Evolutionary conservation across 2,329 filamentous ascomycete genomes (phyloP), one percentile per base, ranked within the genome.

Genomic region (Colletotrichum horii): DNA sequence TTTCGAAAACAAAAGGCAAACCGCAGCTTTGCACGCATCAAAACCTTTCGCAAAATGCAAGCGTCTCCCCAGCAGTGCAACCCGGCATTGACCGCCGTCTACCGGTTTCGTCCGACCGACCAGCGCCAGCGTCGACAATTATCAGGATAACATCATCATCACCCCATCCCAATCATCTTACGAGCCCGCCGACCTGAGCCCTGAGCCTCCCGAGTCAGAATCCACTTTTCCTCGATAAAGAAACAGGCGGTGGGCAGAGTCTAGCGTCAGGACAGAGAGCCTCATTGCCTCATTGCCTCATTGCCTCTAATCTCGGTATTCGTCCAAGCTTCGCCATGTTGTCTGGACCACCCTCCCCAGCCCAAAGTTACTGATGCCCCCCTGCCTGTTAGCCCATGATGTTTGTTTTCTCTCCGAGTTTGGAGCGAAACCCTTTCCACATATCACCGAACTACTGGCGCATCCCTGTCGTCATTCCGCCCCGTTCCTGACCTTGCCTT

Each of bases 141-240:
- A n/a, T 22, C 58, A 24, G 55, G 62, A 48, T 74, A 69, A 65
- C 70, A 76, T 74, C 74, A 75, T 72, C 70, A 76, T 76, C 74
- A 74, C 65, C 43, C 65, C 74, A 76, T 74, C 34, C 11, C 43
- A 15, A 38, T 19, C 34, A 30, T 76, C 74, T 76, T 69, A 73
- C 74, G 74, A 70, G 66, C 28, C 28, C 30, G 30, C 30, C 30
- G 28, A 28, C 28, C 28, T 6, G 6, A 28, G 43, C 14, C 56
- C 58, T 32, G 56, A 67, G 66, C 58, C 71, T 70, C 24, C 43
- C 72, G 72, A 71, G 52, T 74, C 74, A 76, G 69, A 68, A 65
- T 36, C 74, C 74, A 76, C 70, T 60, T 64, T 67, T 16, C 16
- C 11, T 26, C 43, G 48, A 16, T 65, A 60, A 68, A 28, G 9